Evolutionary conservation across 257 asterid species (phyloP).

Genomic region (Solanum chilense): DNA sequence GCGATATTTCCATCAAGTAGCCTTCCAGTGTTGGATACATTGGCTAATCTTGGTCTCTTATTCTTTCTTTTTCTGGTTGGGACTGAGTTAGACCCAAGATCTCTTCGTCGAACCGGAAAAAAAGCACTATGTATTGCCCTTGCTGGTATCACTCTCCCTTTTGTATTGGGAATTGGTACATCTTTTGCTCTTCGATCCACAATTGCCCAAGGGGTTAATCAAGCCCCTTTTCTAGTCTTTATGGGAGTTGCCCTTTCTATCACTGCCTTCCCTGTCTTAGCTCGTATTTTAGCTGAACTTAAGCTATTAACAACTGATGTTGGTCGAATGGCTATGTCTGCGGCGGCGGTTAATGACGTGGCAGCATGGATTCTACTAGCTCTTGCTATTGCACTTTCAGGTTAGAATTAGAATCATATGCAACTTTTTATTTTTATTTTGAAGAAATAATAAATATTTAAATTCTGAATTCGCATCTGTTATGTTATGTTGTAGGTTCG

Average conservation of each 20-base stretch:
- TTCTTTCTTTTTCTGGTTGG: conserved; percentile 26
- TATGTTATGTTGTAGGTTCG: not conserved
- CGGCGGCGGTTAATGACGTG: conserved; percentile 20
- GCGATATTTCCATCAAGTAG: conserved; percentile 12
- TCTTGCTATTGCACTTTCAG: conserved; percentile 9
- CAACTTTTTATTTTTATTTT: not conserved
- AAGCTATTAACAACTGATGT: not conserved
- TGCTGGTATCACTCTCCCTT: conserved; percentile 21
- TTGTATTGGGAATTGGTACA: conserved; percentile 16
- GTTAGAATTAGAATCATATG: not conserved
- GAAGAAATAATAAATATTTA: not conserved
- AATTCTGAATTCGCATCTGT: not conserved
- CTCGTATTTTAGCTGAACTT: not conserved
- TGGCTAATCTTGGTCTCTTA: conserved; percentile 23
- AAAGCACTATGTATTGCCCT: conserved; percentile 17
- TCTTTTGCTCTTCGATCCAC: conserved; percentile 9
- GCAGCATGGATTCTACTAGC: conserved; percentile 16
- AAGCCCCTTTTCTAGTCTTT: conserved; percentile 19
- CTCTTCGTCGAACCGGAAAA: conserved; percentile 1
- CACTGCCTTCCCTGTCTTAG: not conserved
- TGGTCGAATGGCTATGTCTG: conserved; percentile 16
- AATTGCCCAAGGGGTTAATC: conserved; percentile 4
- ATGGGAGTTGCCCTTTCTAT: conserved; percentile 16
- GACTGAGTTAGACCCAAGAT: conserved; percentile 13
- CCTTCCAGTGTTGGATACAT: conserved; percentile 21